A percentile compares a stretch with the other conserved stretches of the same genome.
phyloP scores from a whole-genome alignment of 2,329 filamentous ascomycete species.

The Cladosporium halotolerans region DNA sequence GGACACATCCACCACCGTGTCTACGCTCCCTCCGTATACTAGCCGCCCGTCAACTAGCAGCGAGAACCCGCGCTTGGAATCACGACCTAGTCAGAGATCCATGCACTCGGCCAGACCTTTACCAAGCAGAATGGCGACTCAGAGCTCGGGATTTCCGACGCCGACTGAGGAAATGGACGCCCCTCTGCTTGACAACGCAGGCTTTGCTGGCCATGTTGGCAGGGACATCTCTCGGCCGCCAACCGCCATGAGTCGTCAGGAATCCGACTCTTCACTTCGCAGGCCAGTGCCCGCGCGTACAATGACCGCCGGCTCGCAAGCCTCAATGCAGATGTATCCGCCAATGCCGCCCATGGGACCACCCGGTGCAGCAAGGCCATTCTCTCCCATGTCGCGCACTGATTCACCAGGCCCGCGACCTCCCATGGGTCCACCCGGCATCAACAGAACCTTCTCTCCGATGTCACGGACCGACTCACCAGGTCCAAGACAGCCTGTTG shows the following conservation, averaged over 20 bases:
- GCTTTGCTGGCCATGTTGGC: constrained; percentile 28
- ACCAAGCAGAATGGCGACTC: constrained; percentile 43
- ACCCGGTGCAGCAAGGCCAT: constrained; percentile 9
- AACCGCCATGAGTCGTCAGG: constrained; percentile 19
- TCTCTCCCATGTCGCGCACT: constrained; percentile 20
- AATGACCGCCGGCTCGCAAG: constrained; percentile 14
- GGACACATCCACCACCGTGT: constrained; percentile 29
- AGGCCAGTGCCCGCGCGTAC: constrained; percentile 17
- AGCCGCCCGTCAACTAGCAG: constrained; percentile 50
- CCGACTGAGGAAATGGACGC: constrained; percentile 59
- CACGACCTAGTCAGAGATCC: constrained; percentile 38
- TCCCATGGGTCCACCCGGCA: constrained; percentile 1
- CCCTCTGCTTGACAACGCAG: constrained; percentile 56
- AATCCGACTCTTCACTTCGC: constrained; percentile 20
- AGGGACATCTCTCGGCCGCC: constrained; percentile 21
- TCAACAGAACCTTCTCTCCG: constrained; percentile 15
- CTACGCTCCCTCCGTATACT: constrained; percentile 42
- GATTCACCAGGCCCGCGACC: constrained; percentile 4
- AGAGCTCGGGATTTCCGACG: constrained; percentile 46
- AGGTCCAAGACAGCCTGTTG: constrained; percentile 2
- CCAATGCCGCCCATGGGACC: constrained; percentile 11
- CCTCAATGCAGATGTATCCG: constrained; percentile 13
- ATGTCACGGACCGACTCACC: constrained; percentile 17
- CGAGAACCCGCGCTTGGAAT: constrained; percentile 26
- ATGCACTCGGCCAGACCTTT: constrained; percentile 34